phyloP scores from a whole-genome alignment of 225 moss, liverwort and hornwort genomes.

The Pleurozium schreberi region DNA sequence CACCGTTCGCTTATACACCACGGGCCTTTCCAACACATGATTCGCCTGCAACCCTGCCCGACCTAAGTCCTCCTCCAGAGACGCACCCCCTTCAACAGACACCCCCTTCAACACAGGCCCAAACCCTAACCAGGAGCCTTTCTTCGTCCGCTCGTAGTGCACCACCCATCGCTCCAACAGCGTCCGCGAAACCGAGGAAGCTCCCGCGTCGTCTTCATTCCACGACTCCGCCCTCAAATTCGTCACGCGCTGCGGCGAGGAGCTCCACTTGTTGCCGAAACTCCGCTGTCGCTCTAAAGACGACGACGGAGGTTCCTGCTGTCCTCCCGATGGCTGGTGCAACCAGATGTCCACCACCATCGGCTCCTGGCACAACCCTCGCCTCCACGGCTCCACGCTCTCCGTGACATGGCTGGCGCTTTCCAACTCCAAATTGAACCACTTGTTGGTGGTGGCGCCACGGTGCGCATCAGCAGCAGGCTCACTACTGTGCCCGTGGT shows the following conservation, averaged over 20 bases:
- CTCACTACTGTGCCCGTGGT: conserved; percentile 6
- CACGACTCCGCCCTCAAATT: conserved; percentile 54
- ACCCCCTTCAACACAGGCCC: conserved; percentile 28
- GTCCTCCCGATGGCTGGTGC: conserved; percentile 65
- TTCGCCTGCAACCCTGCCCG: conserved; percentile 32
- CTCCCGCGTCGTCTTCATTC: conserved; percentile 39
- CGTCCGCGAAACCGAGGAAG: conserved; percentile 52
- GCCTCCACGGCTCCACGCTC: conserved; percentile 73
- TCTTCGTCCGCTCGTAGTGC: conserved; percentile 70
- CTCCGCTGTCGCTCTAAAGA: conserved; percentile 47
- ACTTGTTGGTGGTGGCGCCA: conserved; percentile 13
- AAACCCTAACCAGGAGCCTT: conserved; percentile 53
- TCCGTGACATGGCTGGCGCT: conserved; percentile 46
- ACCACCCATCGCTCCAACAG: conserved; percentile 90
- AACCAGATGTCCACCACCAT: conserved; percentile 91
- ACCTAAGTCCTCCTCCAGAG: conserved; percentile 24
- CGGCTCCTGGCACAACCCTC: conserved; percentile 60
- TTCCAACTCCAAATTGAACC: conserved; percentile 98
- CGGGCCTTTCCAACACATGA: conserved; percentile 72
- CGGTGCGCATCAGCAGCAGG: neutral
- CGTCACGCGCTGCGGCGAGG: conserved; percentile 25
- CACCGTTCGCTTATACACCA: conserved; percentile 91
- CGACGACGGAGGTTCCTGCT: neutral
- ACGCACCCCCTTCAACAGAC: conserved; percentile 24
- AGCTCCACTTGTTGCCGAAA: conserved; percentile 22